These are phyloP conservation scores for Skeletonema grethae DNA, from an alignment of 108 stramenopile species.

Conservation along the genomic window DNA sequence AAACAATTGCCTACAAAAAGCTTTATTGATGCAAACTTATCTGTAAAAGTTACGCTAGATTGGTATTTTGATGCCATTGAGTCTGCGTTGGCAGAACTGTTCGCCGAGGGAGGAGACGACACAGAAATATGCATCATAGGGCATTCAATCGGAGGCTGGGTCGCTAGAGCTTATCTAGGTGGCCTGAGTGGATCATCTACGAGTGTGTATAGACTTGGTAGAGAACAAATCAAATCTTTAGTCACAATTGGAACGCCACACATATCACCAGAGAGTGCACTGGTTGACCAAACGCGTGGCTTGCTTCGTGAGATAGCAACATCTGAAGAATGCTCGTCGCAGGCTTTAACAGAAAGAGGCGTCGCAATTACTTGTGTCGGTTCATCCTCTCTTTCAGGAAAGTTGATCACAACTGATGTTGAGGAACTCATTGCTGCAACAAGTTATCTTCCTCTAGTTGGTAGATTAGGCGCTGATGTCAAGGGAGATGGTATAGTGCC, in stretches of 20 bases:
- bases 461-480: constrained; percentile 37
- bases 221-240: constrained; percentile 51
- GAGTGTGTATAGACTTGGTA: constrained; percentile 46
- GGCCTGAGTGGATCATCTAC: constrained; percentile 67
- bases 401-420: constrained; percentile 53
- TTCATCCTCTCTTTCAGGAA: constrained; percentile 52
- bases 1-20: constrained; percentile 62
- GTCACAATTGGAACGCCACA: constrained; percentile 81
- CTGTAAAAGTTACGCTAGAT: constrained; percentile 58
- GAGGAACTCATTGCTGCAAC: constrained; percentile 71
- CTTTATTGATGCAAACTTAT: constrained; percentile 65
- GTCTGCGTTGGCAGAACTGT: constrained; percentile 56
- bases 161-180: constrained; percentile 74
- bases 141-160: constrained; percentile 83
- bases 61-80: constrained; percentile 87
- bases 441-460: constrained; percentile 70
- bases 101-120: constrained; percentile 59
- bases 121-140: constrained; percentile 65
- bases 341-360: constrained; percentile 52
- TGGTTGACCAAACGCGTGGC: constrained; percentile 82
- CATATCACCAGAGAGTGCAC: constrained; percentile 57
- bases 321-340: constrained; percentile 51
- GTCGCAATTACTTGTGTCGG: constrained; percentile 70
- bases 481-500: constrained; percentile 80
- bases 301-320: constrained; percentile 62